phyloP scores from a whole-genome alignment of 495 filamentous ascomycete genomes.

The Margaritispora aquatica region DNA sequence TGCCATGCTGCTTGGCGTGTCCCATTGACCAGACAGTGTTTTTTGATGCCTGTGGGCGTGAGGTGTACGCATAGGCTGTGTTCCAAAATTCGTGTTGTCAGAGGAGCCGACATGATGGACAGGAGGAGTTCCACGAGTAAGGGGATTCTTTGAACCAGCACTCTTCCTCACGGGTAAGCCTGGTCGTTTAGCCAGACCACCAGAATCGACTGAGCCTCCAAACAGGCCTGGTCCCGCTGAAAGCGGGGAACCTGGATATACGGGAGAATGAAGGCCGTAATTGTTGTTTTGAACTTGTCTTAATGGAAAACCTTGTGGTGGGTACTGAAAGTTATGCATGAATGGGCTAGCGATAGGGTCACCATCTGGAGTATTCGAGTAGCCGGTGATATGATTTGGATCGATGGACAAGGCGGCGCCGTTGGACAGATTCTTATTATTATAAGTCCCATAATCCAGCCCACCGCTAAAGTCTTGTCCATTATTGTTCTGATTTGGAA shows the following conservation, averaged over 20 bases:
- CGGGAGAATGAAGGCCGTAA: slow-evolving; percentile 46
- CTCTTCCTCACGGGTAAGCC: slow-evolving; percentile 57
- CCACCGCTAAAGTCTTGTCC: slow-evolving; percentile 38
- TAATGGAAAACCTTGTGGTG: slow-evolving; percentile 7
- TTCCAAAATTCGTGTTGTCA: slow-evolving; percentile 43
- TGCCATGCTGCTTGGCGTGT: slow-evolving; percentile 68
- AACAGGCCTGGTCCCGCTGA: slow-evolving; percentile 15
- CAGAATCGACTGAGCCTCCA: slow-evolving; percentile 43
- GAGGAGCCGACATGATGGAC: slow-evolving; percentile 26
- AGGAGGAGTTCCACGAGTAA: slow-evolving; percentile 65
- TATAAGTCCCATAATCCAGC: slow-evolving; percentile 41
- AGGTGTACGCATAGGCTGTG: slow-evolving; percentile 67
- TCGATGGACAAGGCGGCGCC: slow-evolving; percentile 32
- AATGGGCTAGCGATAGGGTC: slow-evolving; percentile 86
- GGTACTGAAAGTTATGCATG: slow-evolving; percentile 52
- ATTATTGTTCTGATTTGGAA: slow-evolving; percentile 34
- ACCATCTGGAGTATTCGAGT: slow-evolving; percentile 81
- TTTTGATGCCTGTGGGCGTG: slow-evolving; percentile 63
- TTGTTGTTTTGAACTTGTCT: slow-evolving; percentile 57
- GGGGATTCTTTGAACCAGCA: slow-evolving; percentile 61
- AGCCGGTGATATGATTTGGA: slow-evolving; percentile 43
- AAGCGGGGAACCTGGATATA: slow-evolving; percentile 45
- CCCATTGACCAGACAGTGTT: slow-evolving; percentile 73
- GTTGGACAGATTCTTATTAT: slow-evolving; percentile 35
- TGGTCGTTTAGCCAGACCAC: slow-evolving; percentile 38